Percentiles rank a stretch among this genome's conserved stretches.
phyloP scores from a whole-genome alignment of 768 basidiomycete species.

The Postia placenta region DNA sequence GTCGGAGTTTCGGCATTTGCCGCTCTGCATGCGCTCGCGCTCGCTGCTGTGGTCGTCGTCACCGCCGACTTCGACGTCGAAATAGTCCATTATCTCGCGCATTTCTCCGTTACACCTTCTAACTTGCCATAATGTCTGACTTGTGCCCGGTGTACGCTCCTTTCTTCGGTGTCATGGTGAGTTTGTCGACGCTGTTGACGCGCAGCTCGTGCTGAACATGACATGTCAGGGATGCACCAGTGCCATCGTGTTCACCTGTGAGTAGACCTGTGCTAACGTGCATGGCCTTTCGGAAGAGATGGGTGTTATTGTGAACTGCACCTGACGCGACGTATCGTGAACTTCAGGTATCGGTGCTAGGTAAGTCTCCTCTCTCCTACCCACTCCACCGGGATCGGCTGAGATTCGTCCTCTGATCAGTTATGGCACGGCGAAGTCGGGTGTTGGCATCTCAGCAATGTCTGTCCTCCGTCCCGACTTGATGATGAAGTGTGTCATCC shows the following conservation, averaged over 20 bases:
- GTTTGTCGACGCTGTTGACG: conserved; percentile 19
- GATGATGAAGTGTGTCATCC: conserved; percentile 97
- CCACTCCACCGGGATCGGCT: too few relatives aligned
- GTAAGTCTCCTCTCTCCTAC: conserved; percentile 39
- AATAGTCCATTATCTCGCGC: background rate
- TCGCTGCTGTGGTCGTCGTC: conserved; percentile 3
- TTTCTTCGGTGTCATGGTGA: conserved; percentile 95
- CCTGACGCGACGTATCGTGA: too few relatives aligned
- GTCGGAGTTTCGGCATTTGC: conserved; percentile 2
- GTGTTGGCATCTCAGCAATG: conserved; percentile 97
- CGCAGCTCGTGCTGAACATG: background rate
- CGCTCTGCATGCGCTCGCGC: background rate
- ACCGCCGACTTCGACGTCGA: background rate
- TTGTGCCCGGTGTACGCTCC: conserved; percentile 93
- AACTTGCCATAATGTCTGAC: conserved; percentile 52
- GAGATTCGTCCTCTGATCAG: conserved; percentile 40
- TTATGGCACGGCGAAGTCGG: conserved; percentile 99
- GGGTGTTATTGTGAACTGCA: too few relatives aligned
- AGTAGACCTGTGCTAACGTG: too few relatives aligned
- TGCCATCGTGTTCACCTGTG: conserved; percentile 97
- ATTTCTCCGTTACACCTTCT: background rate
- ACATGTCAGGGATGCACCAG: conserved; percentile 79
- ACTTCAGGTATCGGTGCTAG: conserved; percentile 76
- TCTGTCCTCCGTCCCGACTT: conserved; percentile 92
- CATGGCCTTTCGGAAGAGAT: too few relatives aligned